Conservation (phyloP, 129 eudicot species). For the Cynara cardunculus region DNA sequence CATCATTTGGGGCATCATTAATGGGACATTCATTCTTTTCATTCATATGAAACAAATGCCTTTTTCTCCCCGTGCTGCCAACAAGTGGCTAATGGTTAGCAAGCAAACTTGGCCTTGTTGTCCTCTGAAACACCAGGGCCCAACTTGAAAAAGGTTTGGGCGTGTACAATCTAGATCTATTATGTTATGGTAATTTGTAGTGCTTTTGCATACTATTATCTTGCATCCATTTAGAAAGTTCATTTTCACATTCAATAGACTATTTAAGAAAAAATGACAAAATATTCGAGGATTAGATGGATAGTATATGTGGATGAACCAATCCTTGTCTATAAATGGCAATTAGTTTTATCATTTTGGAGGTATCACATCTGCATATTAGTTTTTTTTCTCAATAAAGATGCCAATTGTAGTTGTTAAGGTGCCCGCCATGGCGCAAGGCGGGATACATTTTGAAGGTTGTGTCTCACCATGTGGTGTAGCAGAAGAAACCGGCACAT, state of each 20-base stretch:
- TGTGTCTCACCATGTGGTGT: background rate
- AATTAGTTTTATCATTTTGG: background rate
- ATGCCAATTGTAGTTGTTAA: background rate
- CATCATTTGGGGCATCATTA: conserved; percentile 11
- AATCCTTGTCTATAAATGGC: background rate
- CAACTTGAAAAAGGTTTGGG: background rate
- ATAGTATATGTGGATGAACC: background rate
- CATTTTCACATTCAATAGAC: background rate
- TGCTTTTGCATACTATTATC: background rate
- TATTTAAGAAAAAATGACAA: background rate
- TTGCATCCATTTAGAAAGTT: background rate
- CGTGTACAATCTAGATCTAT: background rate
- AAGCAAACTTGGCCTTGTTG: background rate
- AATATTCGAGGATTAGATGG: background rate
- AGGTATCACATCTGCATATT: background rate
- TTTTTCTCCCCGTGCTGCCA: background rate
- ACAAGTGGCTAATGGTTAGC: background rate
- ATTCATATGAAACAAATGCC: background rate
- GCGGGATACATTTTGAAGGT: background rate
- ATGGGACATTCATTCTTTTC: conserved; percentile 10
- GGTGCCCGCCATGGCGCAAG: background rate
- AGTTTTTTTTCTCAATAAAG: background rate
- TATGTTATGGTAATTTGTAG: background rate
- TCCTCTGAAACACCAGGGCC: background rate
- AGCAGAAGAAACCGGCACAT: background rate